phyloP scores from a whole-genome alignment of 495 filamentous ascomycete species.

The Trichoderma gamsii region DNA sequence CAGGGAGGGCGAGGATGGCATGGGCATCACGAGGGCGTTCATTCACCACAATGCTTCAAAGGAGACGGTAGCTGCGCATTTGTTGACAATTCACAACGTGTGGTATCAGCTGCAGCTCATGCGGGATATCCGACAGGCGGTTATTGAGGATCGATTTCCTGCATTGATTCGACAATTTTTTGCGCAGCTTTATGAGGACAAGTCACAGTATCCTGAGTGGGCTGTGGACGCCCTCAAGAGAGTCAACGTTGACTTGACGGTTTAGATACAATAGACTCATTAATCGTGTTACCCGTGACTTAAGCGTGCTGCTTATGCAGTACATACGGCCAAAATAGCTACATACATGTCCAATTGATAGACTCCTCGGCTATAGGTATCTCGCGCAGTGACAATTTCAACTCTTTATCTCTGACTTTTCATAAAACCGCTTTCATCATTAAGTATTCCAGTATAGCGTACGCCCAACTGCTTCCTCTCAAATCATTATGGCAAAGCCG shows the following conservation, averaged over 20 bases:
- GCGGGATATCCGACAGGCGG: constrained; percentile 64
- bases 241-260: constrained; percentile 74
- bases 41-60: constrained; percentile 88
- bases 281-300: neutral
- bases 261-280: neutral
- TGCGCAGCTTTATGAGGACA: constrained; percentile 58
- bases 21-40: constrained; percentile 83
- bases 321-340: neutral
- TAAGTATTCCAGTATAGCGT: neutral
- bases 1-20: constrained; percentile 55
- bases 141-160: constrained; percentile 77
- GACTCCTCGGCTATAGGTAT: neutral
- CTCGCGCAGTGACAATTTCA: neutral
- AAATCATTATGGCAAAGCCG: neutral
- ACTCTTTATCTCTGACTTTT: neutral
- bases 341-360: neutral
- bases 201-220: constrained; percentile 70
- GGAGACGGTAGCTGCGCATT: constrained; percentile 90
- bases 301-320: neutral
- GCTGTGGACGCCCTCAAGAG: constrained; percentile 71
- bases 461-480: neutral
- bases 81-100: constrained; percentile 93
- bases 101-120: constrained; percentile 83
- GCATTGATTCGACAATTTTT: constrained; percentile 77
- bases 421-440: neutral